phyloP scores from a whole-genome alignment of 805 yeast species.

The Zygoascus biomembranicola region DNA sequence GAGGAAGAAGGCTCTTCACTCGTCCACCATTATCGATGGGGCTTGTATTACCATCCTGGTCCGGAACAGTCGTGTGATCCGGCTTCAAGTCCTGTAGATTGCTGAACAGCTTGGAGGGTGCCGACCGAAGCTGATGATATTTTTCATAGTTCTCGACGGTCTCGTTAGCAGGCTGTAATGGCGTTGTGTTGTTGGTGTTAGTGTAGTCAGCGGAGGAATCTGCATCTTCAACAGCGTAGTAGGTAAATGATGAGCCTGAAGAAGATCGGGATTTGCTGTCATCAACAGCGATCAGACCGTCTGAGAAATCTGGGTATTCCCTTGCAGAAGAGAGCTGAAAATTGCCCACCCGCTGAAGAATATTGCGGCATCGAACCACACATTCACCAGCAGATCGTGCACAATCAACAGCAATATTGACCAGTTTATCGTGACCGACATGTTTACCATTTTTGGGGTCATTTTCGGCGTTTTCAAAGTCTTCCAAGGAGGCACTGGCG shows the following conservation, averaged over 20 bases:
- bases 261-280: neutral
- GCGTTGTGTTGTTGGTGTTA: neutral
- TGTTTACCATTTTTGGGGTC: neutral
- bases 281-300: conserved; percentile 12
- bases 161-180: neutral
- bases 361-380: conserved; percentile 23
- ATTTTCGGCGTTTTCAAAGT: conserved; percentile 2
- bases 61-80: neutral
- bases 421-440: conserved; percentile 10
- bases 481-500: conserved; percentile 18
- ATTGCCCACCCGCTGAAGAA: conserved; percentile 24
- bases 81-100: neutral
- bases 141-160: neutral
- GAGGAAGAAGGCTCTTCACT: conserved; percentile 4
- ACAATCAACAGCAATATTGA: conserved; percentile 27
- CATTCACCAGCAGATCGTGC: conserved; percentile 28
- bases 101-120: neutral
- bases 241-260: neutral
- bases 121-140: neutral
- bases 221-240: neutral
- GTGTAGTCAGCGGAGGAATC: neutral
- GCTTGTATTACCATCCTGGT: neutral
- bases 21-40: neutral
- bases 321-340: conserved; percentile 21
- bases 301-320: conserved; percentile 24